Base-by-base conservation (phyloP, 306 rosid genomes). In the Oemleria cerasiformis region DNA sequence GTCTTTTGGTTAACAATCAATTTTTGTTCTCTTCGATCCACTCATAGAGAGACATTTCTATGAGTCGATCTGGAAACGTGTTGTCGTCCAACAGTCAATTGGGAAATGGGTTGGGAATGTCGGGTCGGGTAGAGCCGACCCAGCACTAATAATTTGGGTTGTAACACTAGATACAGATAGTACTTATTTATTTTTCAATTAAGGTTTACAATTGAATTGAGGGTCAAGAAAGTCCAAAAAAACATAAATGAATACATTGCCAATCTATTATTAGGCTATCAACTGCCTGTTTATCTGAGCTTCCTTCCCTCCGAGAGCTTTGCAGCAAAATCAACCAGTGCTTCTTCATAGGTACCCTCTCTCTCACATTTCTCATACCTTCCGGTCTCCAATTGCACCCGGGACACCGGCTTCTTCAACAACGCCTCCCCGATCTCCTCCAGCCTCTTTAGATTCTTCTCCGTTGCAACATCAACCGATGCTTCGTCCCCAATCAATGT, bases 371-470 rank as follows among this genome's bases (percentile, higher is more conserved):
- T 4, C 71, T 80, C 74, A 30, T 16, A 56, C 48, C 34, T 75
- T 14, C 88, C 88, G 0, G 81, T 84, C 44, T 77, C 83, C 50
- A 84, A 19, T 61, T 84, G 78, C 2, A 84, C 79, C 40, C 83
- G 76, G 5, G 83, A 78, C 54, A 78, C 51, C 4, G 65, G 72
- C 61, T 78, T 84, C 47, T 78, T 77, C n/a, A 84, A 30, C 34
- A 84, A 39, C 7, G 71, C 67, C 8, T 81, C 21, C 20, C 83
- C 85, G 38, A 81, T 72, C 67, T 65, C 79, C 36, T 51, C 74
- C 0, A 84, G 79, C 14, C 75, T 78, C 34, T 20, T 16, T 67
- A 84, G 54, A 73, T 84, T 81, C 58, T 75, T 51, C 15, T 53
- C 7, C 0, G 81, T 84, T 3, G 79, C 81, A 36, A 72, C 42